phyloP scores from a whole-genome alignment of 306 rosid genomes.

The Prunus padus region DNA sequence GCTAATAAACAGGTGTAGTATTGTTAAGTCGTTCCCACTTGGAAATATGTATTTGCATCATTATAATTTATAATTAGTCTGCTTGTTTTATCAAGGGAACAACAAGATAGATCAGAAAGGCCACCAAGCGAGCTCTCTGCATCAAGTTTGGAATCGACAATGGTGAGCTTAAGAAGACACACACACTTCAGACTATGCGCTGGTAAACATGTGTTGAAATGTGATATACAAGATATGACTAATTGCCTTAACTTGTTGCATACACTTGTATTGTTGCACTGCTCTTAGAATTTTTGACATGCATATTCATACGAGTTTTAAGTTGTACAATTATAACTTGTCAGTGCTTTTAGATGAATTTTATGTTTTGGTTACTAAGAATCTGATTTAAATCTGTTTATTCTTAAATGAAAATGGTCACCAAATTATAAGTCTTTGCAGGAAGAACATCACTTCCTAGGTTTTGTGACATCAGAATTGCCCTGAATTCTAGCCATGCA shows the following conservation, averaged over 20 bases:
- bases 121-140: slow-evolving; percentile 13
- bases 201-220: slow-evolving; percentile 42
- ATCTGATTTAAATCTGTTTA: slow-evolving; percentile 15
- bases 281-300: not conserved
- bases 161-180: slow-evolving; percentile 96
- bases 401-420: slow-evolving; percentile 8
- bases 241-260: not conserved
- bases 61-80: slow-evolving; percentile 18
- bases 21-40: slow-evolving; percentile 4
- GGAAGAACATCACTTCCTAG: slow-evolving; percentile 62
- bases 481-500: slow-evolving; percentile 36
- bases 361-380: slow-evolving; percentile 1
- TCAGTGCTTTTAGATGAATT: not conserved
- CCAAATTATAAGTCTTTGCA: slow-evolving; percentile 38
- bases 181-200: slow-evolving; percentile 77
- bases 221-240: not conserved
- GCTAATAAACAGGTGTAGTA: not conserved
- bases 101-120: slow-evolving; percentile 23
- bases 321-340: not conserved
- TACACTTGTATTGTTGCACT: not conserved
- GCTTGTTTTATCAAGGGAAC: slow-evolving; percentile 18
- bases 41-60: slow-evolving; percentile 4
- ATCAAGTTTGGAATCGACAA: slow-evolving; percentile 28
- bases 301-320: not conserved
- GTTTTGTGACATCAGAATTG: slow-evolving; percentile 43